phyloP scores from a whole-genome alignment of 768 basidiomycete genomes.

The Pleurotus giganteus region DNA sequence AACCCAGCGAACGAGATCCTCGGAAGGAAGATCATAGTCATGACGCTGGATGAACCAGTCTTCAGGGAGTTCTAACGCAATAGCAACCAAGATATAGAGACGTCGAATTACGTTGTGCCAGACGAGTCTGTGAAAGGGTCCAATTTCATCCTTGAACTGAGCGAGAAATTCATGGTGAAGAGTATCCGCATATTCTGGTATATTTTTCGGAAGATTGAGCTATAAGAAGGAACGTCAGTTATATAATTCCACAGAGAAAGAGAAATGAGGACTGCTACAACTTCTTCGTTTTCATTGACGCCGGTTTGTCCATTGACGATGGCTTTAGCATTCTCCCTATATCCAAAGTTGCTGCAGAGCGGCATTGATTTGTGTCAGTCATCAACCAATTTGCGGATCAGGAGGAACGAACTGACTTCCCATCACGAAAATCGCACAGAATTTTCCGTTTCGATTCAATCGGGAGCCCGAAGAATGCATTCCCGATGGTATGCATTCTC shows the following conservation, averaged over 20 bases:
- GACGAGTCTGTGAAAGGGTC: slow-evolving; percentile 26
- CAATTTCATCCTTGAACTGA: slow-evolving; percentile 26
- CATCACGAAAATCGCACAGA: slow-evolving; percentile 28
- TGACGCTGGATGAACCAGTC: slow-evolving; percentile 41
- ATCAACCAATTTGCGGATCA: too few species aligned
- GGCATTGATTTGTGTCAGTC: background rate
- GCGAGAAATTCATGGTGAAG: slow-evolving; percentile 24
- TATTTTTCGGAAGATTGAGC: slow-evolving; percentile 36
- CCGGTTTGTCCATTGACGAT: slow-evolving; percentile 31
- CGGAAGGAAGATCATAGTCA: slow-evolving; percentile 29
- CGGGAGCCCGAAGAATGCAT: slow-evolving; percentile 33
- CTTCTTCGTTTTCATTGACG: slow-evolving; percentile 37
- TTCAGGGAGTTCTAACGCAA: slow-evolving; percentile 46
- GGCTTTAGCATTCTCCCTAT: slow-evolving; percentile 30
- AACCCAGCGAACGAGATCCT: slow-evolving; percentile 33
- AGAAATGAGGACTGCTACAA: slow-evolving; percentile 11
- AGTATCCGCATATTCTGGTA: slow-evolving; percentile 19
- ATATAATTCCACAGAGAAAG: background rate
- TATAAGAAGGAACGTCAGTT: background rate
- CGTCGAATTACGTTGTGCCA: slow-evolving; percentile 28
- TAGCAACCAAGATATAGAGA: slow-evolving; percentile 32
- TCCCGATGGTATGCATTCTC: slow-evolving; percentile 32
- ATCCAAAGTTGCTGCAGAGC: slow-evolving; percentile 28
- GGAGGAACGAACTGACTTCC: slow-evolving; percentile 29
- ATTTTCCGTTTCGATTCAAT: slow-evolving; percentile 32